Conservation (phyloP, 2,329 filamentous ascomycete species). For the Xylariaceae sp. region DNA sequence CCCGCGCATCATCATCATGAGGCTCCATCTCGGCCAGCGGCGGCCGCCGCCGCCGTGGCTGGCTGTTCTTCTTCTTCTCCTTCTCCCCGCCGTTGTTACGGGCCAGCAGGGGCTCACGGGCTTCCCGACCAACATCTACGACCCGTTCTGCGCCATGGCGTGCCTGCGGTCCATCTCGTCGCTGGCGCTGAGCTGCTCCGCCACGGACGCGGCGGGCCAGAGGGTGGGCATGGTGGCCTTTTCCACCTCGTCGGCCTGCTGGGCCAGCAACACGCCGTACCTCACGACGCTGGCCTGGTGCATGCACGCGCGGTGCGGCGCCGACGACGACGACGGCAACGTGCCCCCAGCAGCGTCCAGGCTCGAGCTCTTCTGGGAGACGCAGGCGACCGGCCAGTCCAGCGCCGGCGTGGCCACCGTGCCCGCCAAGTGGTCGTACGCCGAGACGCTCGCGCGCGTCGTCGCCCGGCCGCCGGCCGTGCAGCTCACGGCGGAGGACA, state of each 20-base stretch:
- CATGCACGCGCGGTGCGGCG: slow-evolving; percentile 18
- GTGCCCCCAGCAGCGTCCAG: slow-evolving; percentile 13
- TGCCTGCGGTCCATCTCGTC: slow-evolving; percentile 3
- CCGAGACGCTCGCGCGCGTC: slow-evolving; percentile 10
- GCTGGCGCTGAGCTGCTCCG: neutral
- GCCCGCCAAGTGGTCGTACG: slow-evolving; percentile 20
- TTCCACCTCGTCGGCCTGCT: slow-evolving; percentile 5
- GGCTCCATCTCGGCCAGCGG: no score
- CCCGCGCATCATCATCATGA: no score
- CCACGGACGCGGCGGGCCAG: neutral
- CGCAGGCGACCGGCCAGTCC: slow-evolving; percentile 12
- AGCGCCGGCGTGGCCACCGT: slow-evolving; percentile 10
- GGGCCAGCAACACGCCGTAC: slow-evolving; percentile 13
- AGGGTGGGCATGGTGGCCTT: neutral
- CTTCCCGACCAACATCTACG: slow-evolving; percentile 3
- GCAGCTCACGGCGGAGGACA: slow-evolving; percentile 4
- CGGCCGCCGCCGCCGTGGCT: no score
- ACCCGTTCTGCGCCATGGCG: slow-evolving; percentile 1
- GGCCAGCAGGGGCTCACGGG: no score
- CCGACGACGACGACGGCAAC: slow-evolving; percentile 4
- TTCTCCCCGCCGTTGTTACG: no score
- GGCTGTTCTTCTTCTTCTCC: no score
- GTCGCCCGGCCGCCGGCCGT: slow-evolving; percentile 6
- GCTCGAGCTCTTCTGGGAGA: slow-evolving; percentile 19
- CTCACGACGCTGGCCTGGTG: slow-evolving; percentile 23